A percentile compares a stretch with the other conserved stretches of the same genome.
Conservation (phyloP, 768 basidiomycete genomes). For the Tricholoma sp. region DNA sequence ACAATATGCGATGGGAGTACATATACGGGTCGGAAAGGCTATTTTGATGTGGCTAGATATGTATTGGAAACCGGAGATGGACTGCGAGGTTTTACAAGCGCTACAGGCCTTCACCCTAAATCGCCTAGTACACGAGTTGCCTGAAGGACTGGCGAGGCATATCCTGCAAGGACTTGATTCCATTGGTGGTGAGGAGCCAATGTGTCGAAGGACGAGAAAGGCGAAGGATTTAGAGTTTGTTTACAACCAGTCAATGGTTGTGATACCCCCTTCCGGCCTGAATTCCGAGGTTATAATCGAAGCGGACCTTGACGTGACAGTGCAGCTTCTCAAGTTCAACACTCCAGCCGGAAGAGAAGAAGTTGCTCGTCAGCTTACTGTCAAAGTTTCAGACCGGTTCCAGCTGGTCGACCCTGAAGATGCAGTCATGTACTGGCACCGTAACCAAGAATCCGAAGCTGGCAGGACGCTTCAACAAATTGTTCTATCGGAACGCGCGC, state of each 20-base stretch:
- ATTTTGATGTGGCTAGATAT: slow-evolving; percentile 67
- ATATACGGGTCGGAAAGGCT: slow-evolving; percentile 54
- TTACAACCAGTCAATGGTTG: slow-evolving; percentile 1
- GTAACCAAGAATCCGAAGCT: slow-evolving; percentile 27
- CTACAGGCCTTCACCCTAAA: slow-evolving; percentile 21
- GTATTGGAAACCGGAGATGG: slow-evolving; percentile 57
- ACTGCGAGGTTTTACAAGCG: slow-evolving; percentile 33
- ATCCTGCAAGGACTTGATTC: slow-evolving; percentile 26
- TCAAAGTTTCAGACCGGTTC: slow-evolving; percentile 32
- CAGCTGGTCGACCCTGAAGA: slow-evolving; percentile 37
- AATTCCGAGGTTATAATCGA: slow-evolving; percentile 12
- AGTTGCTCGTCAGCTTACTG: slow-evolving; percentile 42
- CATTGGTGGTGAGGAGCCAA: slow-evolving; percentile 10
- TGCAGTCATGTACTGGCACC: slow-evolving; percentile 35
- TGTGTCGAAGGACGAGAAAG: slow-evolving; percentile 12
- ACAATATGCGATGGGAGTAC: slow-evolving; percentile 42
- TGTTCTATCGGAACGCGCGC: slow-evolving; percentile 29
- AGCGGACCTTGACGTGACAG: slow-evolving; percentile 20
- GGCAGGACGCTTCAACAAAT: slow-evolving; percentile 23
- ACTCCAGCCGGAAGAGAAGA: slow-evolving; percentile 32
- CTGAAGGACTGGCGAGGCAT: slow-evolving; percentile 18
- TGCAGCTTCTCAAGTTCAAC: slow-evolving; percentile 29
- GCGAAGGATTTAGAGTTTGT: slow-evolving; percentile 9
- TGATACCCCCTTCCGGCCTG: neutral
- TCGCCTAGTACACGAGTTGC: slow-evolving; percentile 24